Evolutionary conservation across 2,329 filamentous ascomycete genomes (phyloP).

Genomic region (Xylariales sp.): DNA sequence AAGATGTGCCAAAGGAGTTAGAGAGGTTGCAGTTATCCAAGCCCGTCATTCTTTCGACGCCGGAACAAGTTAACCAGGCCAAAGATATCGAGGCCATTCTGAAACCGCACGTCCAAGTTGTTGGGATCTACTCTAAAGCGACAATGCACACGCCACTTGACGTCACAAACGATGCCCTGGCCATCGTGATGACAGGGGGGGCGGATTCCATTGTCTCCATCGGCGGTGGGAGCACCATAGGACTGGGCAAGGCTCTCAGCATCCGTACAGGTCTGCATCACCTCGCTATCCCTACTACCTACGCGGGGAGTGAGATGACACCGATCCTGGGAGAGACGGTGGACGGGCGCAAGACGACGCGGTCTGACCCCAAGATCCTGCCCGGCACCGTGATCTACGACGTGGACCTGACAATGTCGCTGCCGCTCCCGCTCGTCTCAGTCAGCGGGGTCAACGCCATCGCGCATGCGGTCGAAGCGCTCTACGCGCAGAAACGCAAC

Average conservation of each 20-base stretch:
- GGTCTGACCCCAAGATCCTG: conserved; percentile 53
- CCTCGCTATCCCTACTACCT: conserved; percentile 57
- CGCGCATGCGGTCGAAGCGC: conserved; percentile 60
- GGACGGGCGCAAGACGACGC: conserved; percentile 53
- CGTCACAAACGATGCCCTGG: conserved; percentile 41
- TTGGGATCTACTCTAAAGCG: conserved; percentile 43
- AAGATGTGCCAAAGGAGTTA: conserved; percentile 39
- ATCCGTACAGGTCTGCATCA: conserved; percentile 50
- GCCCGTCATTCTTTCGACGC: conserved; percentile 54
- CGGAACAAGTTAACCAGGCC: conserved; percentile 42
- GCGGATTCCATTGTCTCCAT: conserved; percentile 56
- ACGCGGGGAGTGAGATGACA: conserved; percentile 61
- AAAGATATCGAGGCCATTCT: conserved; percentile 12
- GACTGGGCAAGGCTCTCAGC: conserved; percentile 56
- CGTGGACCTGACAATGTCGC: conserved; percentile 56
- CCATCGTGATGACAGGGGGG: conserved; percentile 33
- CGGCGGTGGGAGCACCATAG: conserved; percentile 58
- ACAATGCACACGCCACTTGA: conserved; percentile 57
- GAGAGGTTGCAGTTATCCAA: conserved; percentile 39
- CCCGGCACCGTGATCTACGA: conserved; percentile 61
- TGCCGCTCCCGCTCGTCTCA: conserved; percentile 47
- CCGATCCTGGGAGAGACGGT: conserved; percentile 60
- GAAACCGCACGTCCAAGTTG: conserved; percentile 12
- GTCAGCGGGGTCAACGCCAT: conserved; percentile 63
- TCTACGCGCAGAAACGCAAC: conserved; percentile 59